Evolutionary conservation across 2,329 filamentous ascomycete genomes (phyloP).

Genomic region (Colletotrichum sp.): DNA sequence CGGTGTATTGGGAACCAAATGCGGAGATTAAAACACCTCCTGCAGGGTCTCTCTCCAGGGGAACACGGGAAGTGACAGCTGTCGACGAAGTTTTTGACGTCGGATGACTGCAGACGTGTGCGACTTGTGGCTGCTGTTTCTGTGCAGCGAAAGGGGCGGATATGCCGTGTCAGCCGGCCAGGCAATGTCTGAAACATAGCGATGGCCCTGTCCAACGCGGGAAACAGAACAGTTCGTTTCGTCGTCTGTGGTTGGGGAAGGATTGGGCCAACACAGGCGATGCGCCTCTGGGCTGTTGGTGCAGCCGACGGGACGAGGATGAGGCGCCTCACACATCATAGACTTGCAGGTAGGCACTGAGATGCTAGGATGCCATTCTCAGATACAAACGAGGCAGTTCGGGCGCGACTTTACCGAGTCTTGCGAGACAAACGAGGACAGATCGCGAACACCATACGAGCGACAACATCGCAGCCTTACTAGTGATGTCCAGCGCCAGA

Average conservation of each 20-base stretch:
- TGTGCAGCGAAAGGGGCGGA: background rate
- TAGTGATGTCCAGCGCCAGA: background rate
- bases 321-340: background rate
- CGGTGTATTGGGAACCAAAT: background rate
- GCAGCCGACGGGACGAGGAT: background rate
- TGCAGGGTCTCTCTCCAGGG: background rate
- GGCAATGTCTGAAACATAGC: constrained; percentile 1
- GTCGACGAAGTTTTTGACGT: constrained; percentile 10
- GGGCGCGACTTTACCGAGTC: background rate
- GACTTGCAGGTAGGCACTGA: background rate
- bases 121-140: background rate
- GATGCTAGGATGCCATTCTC: background rate
- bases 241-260: background rate
- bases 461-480: background rate
- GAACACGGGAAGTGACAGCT: constrained; percentile 7
- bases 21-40: constrained; percentile 9
- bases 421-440: background rate
- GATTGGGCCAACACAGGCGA: background rate
- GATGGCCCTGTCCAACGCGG: background rate
- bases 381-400: background rate
- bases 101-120: constrained; percentile 1
- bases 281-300: background rate
- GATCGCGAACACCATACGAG: background rate
- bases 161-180: background rate
- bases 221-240: background rate